Evolutionary conservation across 2,329 filamentous ascomycete species (phyloP).

Genomic region (Ophiognomonia clavigignenti-juglandacearum): DNA sequence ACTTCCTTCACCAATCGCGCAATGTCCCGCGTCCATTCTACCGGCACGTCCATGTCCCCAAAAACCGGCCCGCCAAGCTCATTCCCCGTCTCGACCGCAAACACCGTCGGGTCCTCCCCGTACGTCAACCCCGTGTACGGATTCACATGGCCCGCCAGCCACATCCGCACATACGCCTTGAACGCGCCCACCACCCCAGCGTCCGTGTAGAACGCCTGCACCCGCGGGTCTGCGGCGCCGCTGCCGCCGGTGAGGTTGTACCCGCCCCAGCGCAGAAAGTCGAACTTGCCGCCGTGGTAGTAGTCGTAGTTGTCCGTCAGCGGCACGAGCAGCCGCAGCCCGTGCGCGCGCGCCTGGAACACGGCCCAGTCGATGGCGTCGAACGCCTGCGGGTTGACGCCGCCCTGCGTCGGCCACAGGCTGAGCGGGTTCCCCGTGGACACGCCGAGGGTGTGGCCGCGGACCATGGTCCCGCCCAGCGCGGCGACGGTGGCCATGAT

Average conservation of each 20-base stretch:
- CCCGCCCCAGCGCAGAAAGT: slow-evolving; percentile 41
- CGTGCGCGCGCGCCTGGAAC: slow-evolving; percentile 38
- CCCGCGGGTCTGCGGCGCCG: slow-evolving; percentile 31
- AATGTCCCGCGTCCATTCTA: slow-evolving; percentile 37
- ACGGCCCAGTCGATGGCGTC: slow-evolving; percentile 43
- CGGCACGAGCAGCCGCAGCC: slow-evolving; percentile 38
- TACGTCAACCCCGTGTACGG: slow-evolving; percentile 40
- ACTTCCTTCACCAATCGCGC: slow-evolving; percentile 35
- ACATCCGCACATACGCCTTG: slow-evolving; percentile 38
- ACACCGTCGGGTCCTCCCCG: slow-evolving; percentile 44
- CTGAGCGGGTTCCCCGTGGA: slow-evolving; percentile 43
- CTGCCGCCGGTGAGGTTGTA: slow-evolving; percentile 33
- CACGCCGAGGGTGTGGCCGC: slow-evolving; percentile 40
- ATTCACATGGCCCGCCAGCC: slow-evolving; percentile 42
- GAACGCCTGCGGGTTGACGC: slow-evolving; percentile 39
- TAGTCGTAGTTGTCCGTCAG: slow-evolving; percentile 46
- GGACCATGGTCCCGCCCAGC: slow-evolving; percentile 40
- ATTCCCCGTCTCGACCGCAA: slow-evolving; percentile 45
- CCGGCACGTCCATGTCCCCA: slow-evolving; percentile 38
- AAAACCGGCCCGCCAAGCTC: slow-evolving; percentile 39
- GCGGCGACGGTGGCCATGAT: slow-evolving; percentile 38
- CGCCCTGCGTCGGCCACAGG: slow-evolving; percentile 33
- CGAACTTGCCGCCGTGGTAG: slow-evolving; percentile 46
- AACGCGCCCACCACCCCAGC: slow-evolving; percentile 35
- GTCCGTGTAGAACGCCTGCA: slow-evolving; percentile 44